Conservation (phyloP, 2,329 filamentous ascomycete genomes). For the Paracoccidioides brasiliensis region DNA sequence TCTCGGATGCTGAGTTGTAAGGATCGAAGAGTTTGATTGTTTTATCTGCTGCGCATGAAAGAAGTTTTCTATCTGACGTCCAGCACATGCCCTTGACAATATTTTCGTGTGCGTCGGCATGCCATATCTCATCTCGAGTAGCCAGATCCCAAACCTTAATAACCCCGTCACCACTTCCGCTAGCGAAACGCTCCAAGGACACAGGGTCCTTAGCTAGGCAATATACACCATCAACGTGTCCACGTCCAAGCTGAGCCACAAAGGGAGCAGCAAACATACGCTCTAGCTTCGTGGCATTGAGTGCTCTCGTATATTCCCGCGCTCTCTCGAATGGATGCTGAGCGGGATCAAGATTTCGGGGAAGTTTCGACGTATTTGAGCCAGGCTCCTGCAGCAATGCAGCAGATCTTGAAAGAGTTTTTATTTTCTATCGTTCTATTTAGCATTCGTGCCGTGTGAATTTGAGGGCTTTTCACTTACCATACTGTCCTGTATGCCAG, state of each 20-base stretch:
- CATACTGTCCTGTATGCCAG: constrained; percentile 7
- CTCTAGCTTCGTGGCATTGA: constrained; percentile 82
- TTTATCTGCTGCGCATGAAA: constrained; percentile 77
- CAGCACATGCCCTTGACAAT: constrained; percentile 85
- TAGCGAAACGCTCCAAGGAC: constrained; percentile 61
- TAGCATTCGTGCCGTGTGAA: constrained; percentile 1
- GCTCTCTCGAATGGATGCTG: constrained; percentile 86
- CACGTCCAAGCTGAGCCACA: constrained; percentile 70
- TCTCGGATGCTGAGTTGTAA: constrained; percentile 56
- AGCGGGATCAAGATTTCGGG: constrained; percentile 57
- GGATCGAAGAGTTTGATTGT: constrained; percentile 87
- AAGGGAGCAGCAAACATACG: constrained; percentile 84
- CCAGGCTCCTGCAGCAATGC: constrained; percentile 37
- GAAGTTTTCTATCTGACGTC: constrained; percentile 70
- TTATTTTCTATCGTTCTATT: constrained; percentile 37
- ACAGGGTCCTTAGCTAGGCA: constrained; percentile 67
- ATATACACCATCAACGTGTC: constrained; percentile 86
- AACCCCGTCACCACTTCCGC: constrained; percentile 79
- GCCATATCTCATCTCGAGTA: constrained; percentile 60
- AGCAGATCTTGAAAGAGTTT: constrained; percentile 37
- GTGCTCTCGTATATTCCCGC: constrained; percentile 64
- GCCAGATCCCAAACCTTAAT: constrained; percentile 86
- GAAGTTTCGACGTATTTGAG: constrained; percentile 32
- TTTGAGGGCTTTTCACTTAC: constrained; percentile 5
- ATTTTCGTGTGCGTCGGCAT: constrained; percentile 75